Evolutionary conservation across 306 rosid species (phyloP).

Genomic region (Benincasa hispida): DNA sequence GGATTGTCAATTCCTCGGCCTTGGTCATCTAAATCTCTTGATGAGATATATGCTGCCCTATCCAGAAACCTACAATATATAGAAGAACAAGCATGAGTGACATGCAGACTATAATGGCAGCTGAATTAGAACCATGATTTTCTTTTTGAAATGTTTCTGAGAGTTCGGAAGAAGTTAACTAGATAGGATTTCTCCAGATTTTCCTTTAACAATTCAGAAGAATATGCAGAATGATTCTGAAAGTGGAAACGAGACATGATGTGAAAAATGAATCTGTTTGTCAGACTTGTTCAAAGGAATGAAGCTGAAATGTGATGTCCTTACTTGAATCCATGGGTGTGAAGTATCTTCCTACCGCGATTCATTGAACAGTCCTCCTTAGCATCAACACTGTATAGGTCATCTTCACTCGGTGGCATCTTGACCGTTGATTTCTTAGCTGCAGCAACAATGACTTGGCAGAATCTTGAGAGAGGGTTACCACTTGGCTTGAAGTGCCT

Average conservation of each 20-base stretch:
- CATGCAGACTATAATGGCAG: not conserved
- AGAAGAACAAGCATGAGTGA: not conserved
- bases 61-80: constrained; percentile 67
- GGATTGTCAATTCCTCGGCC: constrained; percentile 28
- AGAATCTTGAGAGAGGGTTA: constrained; percentile 74
- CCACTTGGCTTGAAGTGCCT: constrained; percentile 90
- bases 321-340: constrained; percentile 96
- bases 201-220: too few species aligned
- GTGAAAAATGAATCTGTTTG: not conserved
- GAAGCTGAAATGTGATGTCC: constrained; percentile 6
- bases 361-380: constrained; percentile 38
- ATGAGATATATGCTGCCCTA: constrained; percentile 72
- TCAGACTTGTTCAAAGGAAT: not conserved
- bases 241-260: too few species aligned
- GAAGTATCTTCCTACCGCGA: constrained; percentile 56
- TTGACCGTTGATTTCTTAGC: constrained; percentile 42
- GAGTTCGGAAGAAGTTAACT: not conserved
- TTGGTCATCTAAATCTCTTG: constrained; percentile 55
- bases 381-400: constrained; percentile 24
- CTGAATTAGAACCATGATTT: not conserved
- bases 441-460: constrained; percentile 80
- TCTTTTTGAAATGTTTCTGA: too few species aligned
- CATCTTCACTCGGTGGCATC: constrained; percentile 49
- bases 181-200: too few species aligned
- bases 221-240: too few species aligned